Evolutionary conservation across 169 alveolate genomes (phyloP), one percentile per base, ranked within the genome.

Genomic region (Eimeria necatrix): DNA sequence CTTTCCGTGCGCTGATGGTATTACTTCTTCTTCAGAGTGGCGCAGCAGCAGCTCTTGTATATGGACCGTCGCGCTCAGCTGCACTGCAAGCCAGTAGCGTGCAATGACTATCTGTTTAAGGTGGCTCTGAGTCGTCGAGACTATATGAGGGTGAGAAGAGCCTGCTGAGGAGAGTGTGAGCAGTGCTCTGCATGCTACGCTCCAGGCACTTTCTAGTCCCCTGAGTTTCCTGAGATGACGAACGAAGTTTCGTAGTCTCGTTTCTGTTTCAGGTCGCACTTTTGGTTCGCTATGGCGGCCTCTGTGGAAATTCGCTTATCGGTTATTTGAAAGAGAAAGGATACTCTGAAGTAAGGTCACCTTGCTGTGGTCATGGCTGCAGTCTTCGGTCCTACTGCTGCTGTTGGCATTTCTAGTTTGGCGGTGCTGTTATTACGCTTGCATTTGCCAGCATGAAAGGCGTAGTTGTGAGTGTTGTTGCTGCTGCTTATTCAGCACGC

Each of bases 311-410:
- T 78, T 93, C 97, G 56, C 95, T 97, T 71, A 97, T 97, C 64
- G 96, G 97, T 49, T 98, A 97, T 91, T 94, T 98, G 64, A 97
- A 97, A 95, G 96, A 96, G 90, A 96, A 97, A 84, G 98, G 98
- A 5, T 97, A 96, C 91, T 96, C 98, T n/a, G 99, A 97, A 94
- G 97, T 97, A 56, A 91, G 92, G 56, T 18, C 94, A 1, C n/a
- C 2, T 70, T 2, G 12, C 80, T 70, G 49, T 70, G 80, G 24
- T 9, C n/a, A 5, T 70, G 0, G 24, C n/a, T 14, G 49, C 41
- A 32, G 41, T 2, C 41, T 32, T 32, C 41, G 41, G 41, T 32
- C 41, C 22, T 14, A n/a, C 32, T 4, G 70, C 24, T 59, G 32
- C 56, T 52, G 56, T 18, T 16, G 22, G 56, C 46, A 9, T 10